Conservation (phyloP, 2,329 filamentous ascomycete genomes). For the Bipolaris zeicola region DNA sequence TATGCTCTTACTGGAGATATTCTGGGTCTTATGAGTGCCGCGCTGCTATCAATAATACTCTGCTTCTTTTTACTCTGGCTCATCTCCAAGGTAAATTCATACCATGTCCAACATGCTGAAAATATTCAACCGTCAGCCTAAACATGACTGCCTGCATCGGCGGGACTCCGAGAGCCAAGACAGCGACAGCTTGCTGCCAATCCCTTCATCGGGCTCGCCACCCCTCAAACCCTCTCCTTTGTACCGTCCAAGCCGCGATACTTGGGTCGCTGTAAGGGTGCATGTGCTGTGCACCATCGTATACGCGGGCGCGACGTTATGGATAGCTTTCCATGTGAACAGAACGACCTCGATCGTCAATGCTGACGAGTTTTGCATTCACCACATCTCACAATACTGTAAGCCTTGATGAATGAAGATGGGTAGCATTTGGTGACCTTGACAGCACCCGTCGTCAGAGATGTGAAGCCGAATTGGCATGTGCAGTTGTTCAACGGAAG, state of each 20-base stretch:
- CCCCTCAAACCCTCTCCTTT: not conserved
- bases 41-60: not conserved
- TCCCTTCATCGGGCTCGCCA: slow-evolving; percentile 5
- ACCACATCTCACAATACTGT: slow-evolving; percentile 42
- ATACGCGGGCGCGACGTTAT: slow-evolving; percentile 25
- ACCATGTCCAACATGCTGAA: slow-evolving; percentile 10
- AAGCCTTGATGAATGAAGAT: not conserved
- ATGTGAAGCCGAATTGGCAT: slow-evolving; percentile 52
- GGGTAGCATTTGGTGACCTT: not conserved
- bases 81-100: not conserved
- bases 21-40: not conserved
- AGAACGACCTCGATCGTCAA: slow-evolving; percentile 17
- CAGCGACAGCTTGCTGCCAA: slow-evolving; percentile 21
- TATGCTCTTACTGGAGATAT: not conserved
- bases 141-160: slow-evolving; percentile 15
- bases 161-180: slow-evolving; percentile 18
- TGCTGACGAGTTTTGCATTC: slow-evolving; percentile 35
- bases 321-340: slow-evolving; percentile 23
- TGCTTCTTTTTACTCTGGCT: not conserved
- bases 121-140: slow-evolving; percentile 13
- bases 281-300: slow-evolving; percentile 25
- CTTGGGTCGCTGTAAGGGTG: slow-evolving; percentile 16
- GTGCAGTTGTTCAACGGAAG: slow-evolving; percentile 60
- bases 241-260: slow-evolving; percentile 14
- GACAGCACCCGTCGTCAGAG: slow-evolving; percentile 44